Base-by-base conservation (phyloP, 2,329 filamentous ascomycete species). In the Geoglossum cookeanum region DNA sequence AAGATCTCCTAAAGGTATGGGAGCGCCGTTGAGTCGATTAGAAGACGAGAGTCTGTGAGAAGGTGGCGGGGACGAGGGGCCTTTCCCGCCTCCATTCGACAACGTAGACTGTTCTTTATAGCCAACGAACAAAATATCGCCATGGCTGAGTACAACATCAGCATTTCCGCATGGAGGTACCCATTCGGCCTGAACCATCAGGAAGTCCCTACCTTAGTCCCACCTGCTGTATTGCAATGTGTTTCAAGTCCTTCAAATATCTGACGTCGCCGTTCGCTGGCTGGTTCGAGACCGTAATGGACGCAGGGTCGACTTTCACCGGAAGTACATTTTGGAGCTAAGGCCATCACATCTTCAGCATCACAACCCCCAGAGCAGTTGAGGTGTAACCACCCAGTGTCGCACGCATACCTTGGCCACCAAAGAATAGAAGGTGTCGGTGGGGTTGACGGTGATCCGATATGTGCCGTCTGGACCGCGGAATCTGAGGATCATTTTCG, bases 391-490 rank as follows among this genome's bases (percentile, higher is more conserved):
- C 13, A 39, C 32, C 37, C 15, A 27, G 30, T 39, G 33, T 22
- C 35, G 32, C 39, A 51, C 45, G 22, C 61, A 53, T 66, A 74
- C 73, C 65, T 72, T 71, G 58, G 68, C 68, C 13, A 78, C 68
- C 32, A 83, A 71, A 7, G 77, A 72, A 22, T 74, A 67, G 68
- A 97, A 95, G 0, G 83, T 82, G 61, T 86, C 82, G 47, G 78
- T 76, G 55, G 83, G 79, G 64, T 90, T 83, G 63, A 94, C 79
- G 55, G 77, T 86, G 65, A 97, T 75, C 64, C 92, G 85, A 70
- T 90, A 84, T 76, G 92, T 92, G 73, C 92, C 92, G 73, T 96
- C 89, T 62, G 87, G 88, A 68, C 89, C 89, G 65, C 90, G 84
- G 64, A 95, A 86, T 69, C 90, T 81, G 58, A 96, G 75, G 66